Conservation (phyloP, 345 rosid species). For the Durio zibethinus region DNA sequence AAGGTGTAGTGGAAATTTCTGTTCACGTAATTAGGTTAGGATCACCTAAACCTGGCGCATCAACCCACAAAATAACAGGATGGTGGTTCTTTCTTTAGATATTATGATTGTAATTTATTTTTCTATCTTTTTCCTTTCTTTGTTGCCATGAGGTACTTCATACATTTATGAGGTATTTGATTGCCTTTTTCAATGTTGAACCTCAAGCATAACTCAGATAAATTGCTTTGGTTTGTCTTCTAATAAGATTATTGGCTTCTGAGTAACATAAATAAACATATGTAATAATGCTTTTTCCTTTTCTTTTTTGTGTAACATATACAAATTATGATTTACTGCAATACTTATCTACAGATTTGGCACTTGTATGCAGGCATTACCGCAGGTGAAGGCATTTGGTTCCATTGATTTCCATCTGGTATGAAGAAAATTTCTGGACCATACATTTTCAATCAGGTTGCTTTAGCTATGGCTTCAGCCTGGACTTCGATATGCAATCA, state of each 20-base stretch:
- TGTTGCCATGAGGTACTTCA: not conserved
- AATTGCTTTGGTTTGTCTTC: not conserved
- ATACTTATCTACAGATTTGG: not conserved
- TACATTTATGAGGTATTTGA: not conserved
- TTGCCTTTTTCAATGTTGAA: not conserved
- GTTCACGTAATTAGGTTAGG: not conserved
- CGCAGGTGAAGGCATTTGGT: constrained; percentile 66
- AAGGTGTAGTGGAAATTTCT: not conserved
- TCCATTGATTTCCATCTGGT: constrained; percentile 69
- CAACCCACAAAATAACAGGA: not conserved
- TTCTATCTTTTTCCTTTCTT: not conserved
- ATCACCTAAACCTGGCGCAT: not conserved
- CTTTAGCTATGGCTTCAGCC: not conserved
- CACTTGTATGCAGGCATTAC: constrained; percentile 49
- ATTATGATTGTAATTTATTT: not conserved
- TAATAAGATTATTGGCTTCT: not conserved
- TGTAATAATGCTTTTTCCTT: not conserved
- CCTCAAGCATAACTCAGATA: constrained; percentile 5
- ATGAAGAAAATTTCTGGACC: constrained; percentile 24
- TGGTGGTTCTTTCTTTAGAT: not conserved
- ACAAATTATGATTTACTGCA: not conserved
- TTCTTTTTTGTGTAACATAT: not conserved
- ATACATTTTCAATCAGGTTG: not conserved
- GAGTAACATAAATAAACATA: not conserved
- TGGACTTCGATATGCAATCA: not conserved